phyloP scores from a whole-genome alignment of 2,329 filamentous ascomycete genomes.

The Cryphonectria japonica region DNA sequence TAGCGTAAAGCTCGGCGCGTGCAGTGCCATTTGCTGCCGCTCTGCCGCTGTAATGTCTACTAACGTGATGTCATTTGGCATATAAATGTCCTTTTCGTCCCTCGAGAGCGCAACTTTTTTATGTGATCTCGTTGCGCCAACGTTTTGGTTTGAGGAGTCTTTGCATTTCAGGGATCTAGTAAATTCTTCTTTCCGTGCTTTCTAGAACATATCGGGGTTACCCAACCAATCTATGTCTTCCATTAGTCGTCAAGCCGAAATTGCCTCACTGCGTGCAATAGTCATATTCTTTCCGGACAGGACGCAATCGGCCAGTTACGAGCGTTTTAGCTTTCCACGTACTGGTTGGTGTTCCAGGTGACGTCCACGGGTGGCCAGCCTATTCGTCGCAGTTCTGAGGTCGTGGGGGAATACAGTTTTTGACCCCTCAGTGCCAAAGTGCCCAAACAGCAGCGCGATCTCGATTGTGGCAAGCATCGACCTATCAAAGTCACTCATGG shows the following conservation, averaged over 20 bases:
- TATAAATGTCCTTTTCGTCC: no score
- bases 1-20: no score
- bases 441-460: background rate
- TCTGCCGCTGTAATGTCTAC: background rate
- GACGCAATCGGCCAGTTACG: no score
- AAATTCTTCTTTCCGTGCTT: no score
- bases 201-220: no score
- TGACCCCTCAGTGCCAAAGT: background rate
- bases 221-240: no score
- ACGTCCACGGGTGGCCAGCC: no score
- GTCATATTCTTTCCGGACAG: no score
- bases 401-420: background rate
- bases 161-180: background rate
- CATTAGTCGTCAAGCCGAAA: no score
- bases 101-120: no score
- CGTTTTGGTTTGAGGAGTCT: background rate
- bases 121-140: background rate
- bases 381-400: background rate
- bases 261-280: background rate
- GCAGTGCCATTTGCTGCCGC: background rate
- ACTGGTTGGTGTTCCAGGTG: background rate
- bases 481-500: background rate
- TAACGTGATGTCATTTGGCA: no score
- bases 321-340: background rate
- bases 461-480: background rate